Evolutionary conservation across 768 basidiomycete genomes (phyloP), one percentile per base, ranked within the genome.

Genomic region (Serendipita sp.): DNA sequence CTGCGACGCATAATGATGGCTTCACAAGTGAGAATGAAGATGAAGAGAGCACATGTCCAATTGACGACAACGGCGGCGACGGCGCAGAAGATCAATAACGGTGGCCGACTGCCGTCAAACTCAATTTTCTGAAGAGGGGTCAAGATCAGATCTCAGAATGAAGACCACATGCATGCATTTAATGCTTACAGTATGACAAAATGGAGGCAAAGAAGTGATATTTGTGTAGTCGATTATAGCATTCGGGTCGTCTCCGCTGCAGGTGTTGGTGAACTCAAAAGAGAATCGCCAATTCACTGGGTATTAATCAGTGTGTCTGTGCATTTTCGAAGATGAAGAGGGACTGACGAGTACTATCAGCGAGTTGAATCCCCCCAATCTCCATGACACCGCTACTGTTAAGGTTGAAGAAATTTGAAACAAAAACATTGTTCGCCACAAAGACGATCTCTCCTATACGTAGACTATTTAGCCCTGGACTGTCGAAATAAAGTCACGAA

Each of bases 21-120:
- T 35, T 60, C 56, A n/a, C 56, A 60, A 16, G 56, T 60, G 28
- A 60, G 56, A 8, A 60, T 28, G 35, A 60, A 60, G 28, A 60
- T 60, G 56, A 60, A 60, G 23, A 60, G 35, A 10, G 56, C 35
- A 8, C 23, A 60, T 35, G 56, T 60, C 56, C 56, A 60, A 28
- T 60, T 60, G 56, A 60, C 56, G 28, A 60, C 7, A 8, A 60
- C 23, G 8, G 28, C 35, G 16, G 35, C 35, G 10, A 60, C n/a
- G 34, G 35, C 56, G 16, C 23, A 23, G 35, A 60, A 60, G 16
- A 28, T 60, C 23, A 60, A 23, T 8, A 60, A 8, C 35, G 56
- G 56, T 28, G 56, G 56, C 34, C 56, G 10, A 16, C 15, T 11
- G 11, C 16, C 52, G 30, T 15, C 30, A 28, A 54, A 15, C 45